Evolutionary conservation across 1,284 basidiomycete species (phyloP).

Genomic region (Tilletia caries): DNA sequence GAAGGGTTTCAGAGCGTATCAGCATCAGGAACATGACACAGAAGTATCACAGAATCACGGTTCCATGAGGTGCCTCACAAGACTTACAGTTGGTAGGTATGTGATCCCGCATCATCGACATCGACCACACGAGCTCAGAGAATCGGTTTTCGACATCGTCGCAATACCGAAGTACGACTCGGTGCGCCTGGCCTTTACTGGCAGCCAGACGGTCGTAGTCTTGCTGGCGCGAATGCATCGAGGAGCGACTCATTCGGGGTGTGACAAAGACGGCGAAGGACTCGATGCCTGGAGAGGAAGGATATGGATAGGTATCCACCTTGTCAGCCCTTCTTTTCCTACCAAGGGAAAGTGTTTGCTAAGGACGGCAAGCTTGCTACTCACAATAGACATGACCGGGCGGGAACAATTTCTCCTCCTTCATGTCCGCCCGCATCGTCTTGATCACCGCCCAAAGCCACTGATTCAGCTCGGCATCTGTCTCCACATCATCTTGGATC

Average conservation of each 20-base stretch:
- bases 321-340: not conserved
- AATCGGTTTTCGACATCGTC: constrained; percentile 58
- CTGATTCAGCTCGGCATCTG: constrained; percentile 28
- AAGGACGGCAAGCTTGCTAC: not conserved
- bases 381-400: constrained; percentile 40
- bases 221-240: constrained; percentile 16
- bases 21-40: not conserved
- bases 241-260: constrained; percentile 20
- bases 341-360: too few relatives aligned
- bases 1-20: not conserved
- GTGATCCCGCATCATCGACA: constrained; percentile 43
- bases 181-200: constrained; percentile 49
- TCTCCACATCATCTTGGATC: constrained; percentile 44
- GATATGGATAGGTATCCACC: not conserved
- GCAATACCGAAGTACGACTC: constrained; percentile 57
- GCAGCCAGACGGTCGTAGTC: not conserved
- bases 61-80: not conserved
- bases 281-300: constrained; percentile 25
- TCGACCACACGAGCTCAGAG: constrained; percentile 56
- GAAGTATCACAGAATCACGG: not conserved
- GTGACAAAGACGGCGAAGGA: constrained; percentile 42
- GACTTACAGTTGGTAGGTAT: constrained; percentile 40
- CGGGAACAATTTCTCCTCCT: constrained; percentile 38
- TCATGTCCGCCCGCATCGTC: constrained; percentile 45
- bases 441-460: constrained; percentile 48